Evolutionary conservation across 306 rosid species (phyloP).

Genomic region (Hippophae tibetana): DNA sequence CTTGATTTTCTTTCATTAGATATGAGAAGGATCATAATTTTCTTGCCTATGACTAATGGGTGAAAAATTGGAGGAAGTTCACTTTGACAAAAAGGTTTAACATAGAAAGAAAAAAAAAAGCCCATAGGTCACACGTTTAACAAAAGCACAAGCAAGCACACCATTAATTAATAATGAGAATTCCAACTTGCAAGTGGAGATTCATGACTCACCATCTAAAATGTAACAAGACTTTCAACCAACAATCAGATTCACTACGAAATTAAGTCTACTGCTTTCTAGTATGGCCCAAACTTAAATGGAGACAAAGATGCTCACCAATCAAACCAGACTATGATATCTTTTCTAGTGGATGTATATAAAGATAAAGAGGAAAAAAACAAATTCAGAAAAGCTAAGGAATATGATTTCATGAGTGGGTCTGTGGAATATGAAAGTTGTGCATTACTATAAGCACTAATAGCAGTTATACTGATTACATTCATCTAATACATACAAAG

Average conservation of each 20-base stretch:
- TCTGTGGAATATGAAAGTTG: conserved; percentile 16
- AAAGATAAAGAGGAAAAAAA: conserved; percentile 18
- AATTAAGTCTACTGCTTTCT: conserved; percentile 30
- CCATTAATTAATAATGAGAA: conserved; percentile 19
- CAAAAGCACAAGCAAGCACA: too few relatives aligned
- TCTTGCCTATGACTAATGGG: too few relatives aligned
- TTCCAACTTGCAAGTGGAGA: conserved; percentile 38
- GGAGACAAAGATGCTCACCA: conserved; percentile 2
- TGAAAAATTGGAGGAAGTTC: too few relatives aligned
- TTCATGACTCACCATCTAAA: conserved; percentile 43
- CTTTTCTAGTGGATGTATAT: too few relatives aligned
- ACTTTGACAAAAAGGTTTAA: neutral
- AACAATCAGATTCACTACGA: neutral
- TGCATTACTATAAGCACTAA: conserved; percentile 8
- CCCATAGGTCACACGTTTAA: too few relatives aligned
- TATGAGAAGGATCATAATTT: too few relatives aligned
- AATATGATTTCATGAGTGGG: conserved; percentile 29
- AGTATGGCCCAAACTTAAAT: conserved; percentile 8
- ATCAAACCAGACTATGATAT: too few relatives aligned
- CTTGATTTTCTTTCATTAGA: too few relatives aligned
- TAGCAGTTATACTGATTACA: conserved; percentile 21
- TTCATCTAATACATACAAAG: conserved; percentile 21
- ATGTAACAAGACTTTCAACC: conserved; percentile 21
- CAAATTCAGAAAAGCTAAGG: conserved; percentile 29
- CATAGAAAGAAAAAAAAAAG: too few relatives aligned